Evolutionary conservation across 2,329 filamentous ascomycete species (phyloP).

Genomic region (Bipolaris gigantea): DNA sequence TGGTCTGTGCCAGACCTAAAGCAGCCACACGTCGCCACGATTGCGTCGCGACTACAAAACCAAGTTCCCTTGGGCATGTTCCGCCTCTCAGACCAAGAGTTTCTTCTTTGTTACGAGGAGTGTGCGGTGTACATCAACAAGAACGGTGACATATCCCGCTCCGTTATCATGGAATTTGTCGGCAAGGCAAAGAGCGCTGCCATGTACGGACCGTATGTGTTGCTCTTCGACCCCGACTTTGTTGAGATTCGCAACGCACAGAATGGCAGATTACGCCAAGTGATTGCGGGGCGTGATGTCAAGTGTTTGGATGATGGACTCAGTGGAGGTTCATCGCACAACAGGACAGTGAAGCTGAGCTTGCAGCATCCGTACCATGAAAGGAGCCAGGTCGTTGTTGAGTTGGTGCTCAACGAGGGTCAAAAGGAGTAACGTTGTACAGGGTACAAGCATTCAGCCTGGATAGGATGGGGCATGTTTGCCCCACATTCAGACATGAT

Average conservation of each 20-base stretch:
- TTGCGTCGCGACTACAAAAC: constrained; percentile 78
- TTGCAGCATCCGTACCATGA: constrained; percentile 92
- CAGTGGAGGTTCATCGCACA: constrained; percentile 43
- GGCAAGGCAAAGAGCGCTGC: constrained; percentile 85
- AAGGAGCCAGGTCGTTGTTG: constrained; percentile 83
- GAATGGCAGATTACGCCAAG: constrained; percentile 89
- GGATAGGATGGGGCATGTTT: no score
- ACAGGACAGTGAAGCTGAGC: constrained; percentile 85
- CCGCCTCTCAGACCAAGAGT: constrained; percentile 76
- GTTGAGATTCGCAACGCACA: constrained; percentile 96
- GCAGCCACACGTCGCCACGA: constrained; percentile 76
- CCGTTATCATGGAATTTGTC: constrained; percentile 98
- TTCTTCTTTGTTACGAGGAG: constrained; percentile 90
- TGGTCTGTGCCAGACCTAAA: constrained; percentile 90
- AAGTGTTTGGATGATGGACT: constrained; percentile 77
- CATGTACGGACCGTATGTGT: constrained; percentile 86
- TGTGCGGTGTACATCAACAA: constrained; percentile 98
- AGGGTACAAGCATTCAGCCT: neutral
- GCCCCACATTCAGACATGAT: no score
- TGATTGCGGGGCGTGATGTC: constrained; percentile 89
- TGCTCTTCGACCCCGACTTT: constrained; percentile 94
- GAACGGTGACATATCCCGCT: constrained; percentile 90
- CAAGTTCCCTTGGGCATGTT: constrained; percentile 95
- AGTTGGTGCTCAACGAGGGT: constrained; percentile 89
- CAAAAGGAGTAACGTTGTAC: constrained; percentile 57